phyloP scores from a whole-genome alignment of 2,329 filamentous ascomycete genomes.

The Xylogone sp. region DNA sequence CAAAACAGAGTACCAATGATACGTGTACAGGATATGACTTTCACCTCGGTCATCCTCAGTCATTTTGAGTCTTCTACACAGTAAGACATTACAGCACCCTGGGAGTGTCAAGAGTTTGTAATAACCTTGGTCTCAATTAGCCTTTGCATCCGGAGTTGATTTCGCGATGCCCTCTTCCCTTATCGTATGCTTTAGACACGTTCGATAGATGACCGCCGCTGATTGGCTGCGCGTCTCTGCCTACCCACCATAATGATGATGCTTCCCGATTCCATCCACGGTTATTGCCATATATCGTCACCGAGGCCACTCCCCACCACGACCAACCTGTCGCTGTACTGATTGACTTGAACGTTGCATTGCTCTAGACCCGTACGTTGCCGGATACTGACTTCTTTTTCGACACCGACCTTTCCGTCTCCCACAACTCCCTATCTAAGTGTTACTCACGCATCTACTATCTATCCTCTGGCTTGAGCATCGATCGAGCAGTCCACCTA shows the following conservation, averaged over 20 bases:
- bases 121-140: background rate
- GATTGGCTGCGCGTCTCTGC: background rate
- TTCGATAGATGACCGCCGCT: background rate
- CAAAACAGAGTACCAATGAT: background rate
- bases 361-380: background rate
- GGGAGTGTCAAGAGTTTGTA: background rate
- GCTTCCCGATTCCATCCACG: background rate
- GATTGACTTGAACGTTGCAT: background rate
- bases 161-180: background rate
- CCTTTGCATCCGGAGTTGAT: background rate
- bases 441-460: background rate
- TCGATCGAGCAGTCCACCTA: background rate
- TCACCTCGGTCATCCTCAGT: too few species aligned
- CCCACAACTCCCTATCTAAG: background rate
- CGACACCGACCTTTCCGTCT: background rate
- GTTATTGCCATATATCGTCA: background rate
- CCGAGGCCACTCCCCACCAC: background rate
- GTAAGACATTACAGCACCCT: background rate
- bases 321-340: background rate
- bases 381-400: background rate
- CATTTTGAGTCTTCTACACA: background rate
- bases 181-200: background rate
- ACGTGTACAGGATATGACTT: too few species aligned
- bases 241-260: background rate
- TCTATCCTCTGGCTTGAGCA: background rate